Evolutionary conservation across 306 rosid species (phyloP), one percentile per base, ranked within the genome.

Genomic region (peach (Prunus persica)): DNA sequence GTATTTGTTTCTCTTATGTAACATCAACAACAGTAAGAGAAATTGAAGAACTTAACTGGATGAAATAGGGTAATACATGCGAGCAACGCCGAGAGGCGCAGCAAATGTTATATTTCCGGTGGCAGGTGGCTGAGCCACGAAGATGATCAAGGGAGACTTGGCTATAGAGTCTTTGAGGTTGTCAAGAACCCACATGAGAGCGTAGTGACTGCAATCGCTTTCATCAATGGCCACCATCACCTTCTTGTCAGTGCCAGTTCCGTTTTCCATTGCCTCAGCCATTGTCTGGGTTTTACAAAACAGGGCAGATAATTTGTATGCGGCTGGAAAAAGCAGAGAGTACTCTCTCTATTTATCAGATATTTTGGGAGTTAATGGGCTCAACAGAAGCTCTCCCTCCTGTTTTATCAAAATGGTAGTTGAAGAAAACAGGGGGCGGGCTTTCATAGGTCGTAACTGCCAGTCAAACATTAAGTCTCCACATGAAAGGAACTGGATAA

Each of bases 161-260:
- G 60, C 55, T 70, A 88, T 22, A 38, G 86, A 81, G 61, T 88
- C 83, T 69, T 85, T 83, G 52, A 85, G 86, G 71, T 78, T 81
- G 11, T 83, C 75, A 27, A 88, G 84, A 60, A 67, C 79, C 91
- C 91, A 88, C 76, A 74, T 74, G 67, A 85, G 88, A 0, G 88
- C 85, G 14, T 81, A 74, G 76, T 84, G 72, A 68, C 92, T 86
- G 68, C 67, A 3, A 0, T 88, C 86, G 11, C 87, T 88, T 61
- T 88, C 88, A 54, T 88, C 92, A 64, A 88, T 78, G 52, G 86
- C 91, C 72, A 85, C 66, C 91, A 88, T 85, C 51, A 85, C 85
- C 72, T 67, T 84, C 85, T 54, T 87, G 76, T 65, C 82, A 7
- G 3, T 63, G 2, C 9, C 9, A 38, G 43, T 38, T 56, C 45